Evolutionary conservation across 1,284 basidiomycete genomes (phyloP).

Genomic region (Mycocalia duriaeana): DNA sequence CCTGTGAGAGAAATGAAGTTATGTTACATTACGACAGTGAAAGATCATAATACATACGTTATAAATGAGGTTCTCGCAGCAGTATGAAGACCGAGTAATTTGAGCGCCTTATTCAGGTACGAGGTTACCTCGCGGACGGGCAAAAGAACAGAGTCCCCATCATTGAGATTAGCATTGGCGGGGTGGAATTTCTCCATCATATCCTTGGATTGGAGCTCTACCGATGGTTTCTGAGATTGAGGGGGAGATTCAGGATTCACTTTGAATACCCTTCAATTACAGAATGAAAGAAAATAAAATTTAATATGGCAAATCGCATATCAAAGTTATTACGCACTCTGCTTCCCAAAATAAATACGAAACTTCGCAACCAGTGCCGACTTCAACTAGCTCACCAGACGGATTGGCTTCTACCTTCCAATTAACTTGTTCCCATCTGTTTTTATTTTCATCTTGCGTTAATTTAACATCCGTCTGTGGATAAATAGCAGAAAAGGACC

Average conservation of each 20-base stretch:
- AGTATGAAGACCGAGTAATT: background rate
- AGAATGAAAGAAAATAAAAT: background rate
- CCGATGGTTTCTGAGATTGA: background rate
- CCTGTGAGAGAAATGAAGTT: background rate
- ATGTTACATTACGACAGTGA: background rate
- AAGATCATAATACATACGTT: background rate
- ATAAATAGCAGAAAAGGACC: background rate
- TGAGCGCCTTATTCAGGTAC: background rate
- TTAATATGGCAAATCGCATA: background rate
- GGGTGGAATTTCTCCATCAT: background rate
- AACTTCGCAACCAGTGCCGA: background rate
- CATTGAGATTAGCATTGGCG: background rate
- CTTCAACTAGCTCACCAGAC: background rate
- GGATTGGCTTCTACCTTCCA: background rate
- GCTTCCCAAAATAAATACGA: background rate
- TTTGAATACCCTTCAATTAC: background rate
- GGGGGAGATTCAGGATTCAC: background rate
- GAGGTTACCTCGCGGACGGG: background rate
- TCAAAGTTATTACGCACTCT: background rate
- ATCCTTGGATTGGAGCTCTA: background rate
- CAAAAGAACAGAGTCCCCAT: background rate
- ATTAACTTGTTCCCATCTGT: background rate
- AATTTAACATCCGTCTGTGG: too few relatives aligned
- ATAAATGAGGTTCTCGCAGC: background rate
- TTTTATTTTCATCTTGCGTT: background rate